phyloP scores from a whole-genome alignment of 495 filamentous ascomycete species.

The Lasiosphaeria miniovina region DNA sequence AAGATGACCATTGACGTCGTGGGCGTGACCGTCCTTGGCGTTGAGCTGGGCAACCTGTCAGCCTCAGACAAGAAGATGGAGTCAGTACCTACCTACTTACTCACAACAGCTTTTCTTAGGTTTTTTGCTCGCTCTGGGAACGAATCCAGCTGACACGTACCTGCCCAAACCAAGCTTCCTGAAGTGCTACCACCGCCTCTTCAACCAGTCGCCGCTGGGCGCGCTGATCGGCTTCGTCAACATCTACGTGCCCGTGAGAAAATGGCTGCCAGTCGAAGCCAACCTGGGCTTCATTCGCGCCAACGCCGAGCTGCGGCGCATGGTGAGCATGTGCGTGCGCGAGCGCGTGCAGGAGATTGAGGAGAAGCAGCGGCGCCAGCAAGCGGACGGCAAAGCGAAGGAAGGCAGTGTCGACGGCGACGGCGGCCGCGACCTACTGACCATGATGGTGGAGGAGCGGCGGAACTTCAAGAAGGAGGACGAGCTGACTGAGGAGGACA shows the following conservation, averaged over 20 bases:
- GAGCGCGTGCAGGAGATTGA: constrained; percentile 23
- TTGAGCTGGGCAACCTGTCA: constrained; percentile 60
- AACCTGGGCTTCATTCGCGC: constrained; percentile 24
- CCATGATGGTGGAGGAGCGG: constrained; percentile 26
- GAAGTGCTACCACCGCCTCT: constrained; percentile 22
- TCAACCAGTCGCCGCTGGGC: constrained; percentile 24
- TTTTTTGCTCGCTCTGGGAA: neutral
- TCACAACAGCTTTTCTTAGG: neutral
- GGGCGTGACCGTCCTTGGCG: constrained; percentile 62
- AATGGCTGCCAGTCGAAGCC: constrained; percentile 23
- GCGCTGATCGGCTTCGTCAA: constrained; percentile 31
- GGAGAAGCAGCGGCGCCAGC: neutral
- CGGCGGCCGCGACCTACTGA: constrained; percentile 22
- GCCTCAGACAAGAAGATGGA: constrained; percentile 32
- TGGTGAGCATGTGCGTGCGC: constrained; percentile 18
- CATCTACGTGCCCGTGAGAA: constrained; percentile 22
- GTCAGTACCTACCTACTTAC: neutral
- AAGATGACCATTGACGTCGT: constrained; percentile 64
- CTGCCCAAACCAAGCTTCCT: constrained; percentile 10
- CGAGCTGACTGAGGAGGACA: constrained; percentile 17
- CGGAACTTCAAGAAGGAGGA: constrained; percentile 28
- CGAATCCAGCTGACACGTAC: constrained; percentile 1
- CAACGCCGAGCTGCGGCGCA: constrained; percentile 7
- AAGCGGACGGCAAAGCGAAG: constrained; percentile 1
- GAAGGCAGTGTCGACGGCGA: constrained; percentile 1